A percentile compares a stretch with the other conserved stretches of the same genome.
Evolutionary conservation across 345 rosid species (phyloP).

Genomic region (Corchorus capsularis): DNA sequence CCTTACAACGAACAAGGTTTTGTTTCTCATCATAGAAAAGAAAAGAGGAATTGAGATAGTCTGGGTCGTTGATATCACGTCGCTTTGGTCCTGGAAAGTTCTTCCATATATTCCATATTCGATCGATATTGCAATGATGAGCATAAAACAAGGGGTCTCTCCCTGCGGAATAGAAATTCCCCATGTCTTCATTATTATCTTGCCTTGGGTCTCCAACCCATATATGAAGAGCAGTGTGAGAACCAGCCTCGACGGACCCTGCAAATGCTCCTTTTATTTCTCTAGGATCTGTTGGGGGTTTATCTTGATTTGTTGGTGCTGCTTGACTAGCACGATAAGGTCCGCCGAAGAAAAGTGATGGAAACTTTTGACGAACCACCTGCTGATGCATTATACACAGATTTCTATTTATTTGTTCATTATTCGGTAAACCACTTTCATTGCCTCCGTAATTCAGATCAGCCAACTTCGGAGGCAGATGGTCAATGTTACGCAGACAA

Average conservation of each 20-base stretch:
- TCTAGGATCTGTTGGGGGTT: too few species aligned
- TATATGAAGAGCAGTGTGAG: too few species aligned
- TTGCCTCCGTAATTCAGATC: slow-evolving; percentile 48
- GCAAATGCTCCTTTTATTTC: too few species aligned
- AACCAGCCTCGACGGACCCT: too few species aligned
- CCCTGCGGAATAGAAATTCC: slow-evolving; percentile 58
- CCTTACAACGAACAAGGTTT: slow-evolving; percentile 51
- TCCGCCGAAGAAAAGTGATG: too few species aligned
- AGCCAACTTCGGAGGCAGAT: slow-evolving; percentile 36
- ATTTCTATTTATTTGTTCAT: too few species aligned
- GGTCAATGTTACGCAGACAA: slow-evolving; percentile 32
- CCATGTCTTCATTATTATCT: slow-evolving; percentile 61
- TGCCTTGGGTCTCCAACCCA: too few species aligned
- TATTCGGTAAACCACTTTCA: too few species aligned
- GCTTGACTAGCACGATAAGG: too few species aligned
- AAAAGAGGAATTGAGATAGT: slow-evolving; percentile 55
- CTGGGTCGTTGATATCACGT: slow-evolving; percentile 37
- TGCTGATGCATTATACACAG: too few species aligned
- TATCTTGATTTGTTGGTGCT: too few species aligned
- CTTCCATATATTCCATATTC: slow-evolving; percentile 63
- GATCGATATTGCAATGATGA: slow-evolving; percentile 59
- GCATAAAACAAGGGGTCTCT: slow-evolving; percentile 59
- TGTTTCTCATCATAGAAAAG: slow-evolving; percentile 64
- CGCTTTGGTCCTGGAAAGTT: slow-evolving; percentile 41
- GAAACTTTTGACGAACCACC: too few species aligned